Evolutionary conservation across 2,329 filamentous ascomycete species (phyloP).

Genomic region (Sarocladium oryzae): DNA sequence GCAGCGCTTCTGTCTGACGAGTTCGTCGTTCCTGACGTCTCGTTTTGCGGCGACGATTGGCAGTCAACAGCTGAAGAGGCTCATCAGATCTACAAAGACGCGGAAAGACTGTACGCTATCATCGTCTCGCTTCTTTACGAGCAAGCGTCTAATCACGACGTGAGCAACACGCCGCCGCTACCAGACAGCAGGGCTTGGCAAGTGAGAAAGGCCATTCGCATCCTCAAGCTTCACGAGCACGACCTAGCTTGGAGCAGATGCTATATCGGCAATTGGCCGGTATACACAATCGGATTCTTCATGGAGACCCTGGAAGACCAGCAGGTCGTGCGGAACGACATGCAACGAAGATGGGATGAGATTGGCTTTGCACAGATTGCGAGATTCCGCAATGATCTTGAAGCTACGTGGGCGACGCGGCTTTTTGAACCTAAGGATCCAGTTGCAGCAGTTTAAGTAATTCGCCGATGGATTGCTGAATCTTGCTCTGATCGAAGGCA

Average conservation of each 20-base stretch:
- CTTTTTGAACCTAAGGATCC: no score
- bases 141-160: slow-evolving; percentile 9
- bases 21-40: not conserved
- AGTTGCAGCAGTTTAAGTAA: no score
- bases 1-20: not conserved
- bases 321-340: slow-evolving; percentile 13
- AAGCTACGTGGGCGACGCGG: slow-evolving; percentile 15
- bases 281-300: slow-evolving; percentile 18
- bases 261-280: slow-evolving; percentile 19
- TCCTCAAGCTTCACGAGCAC: not conserved
- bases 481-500: no score
- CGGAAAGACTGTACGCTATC: slow-evolving; percentile 14
- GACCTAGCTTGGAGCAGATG: not conserved
- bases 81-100: slow-evolving; percentile 11
- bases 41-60: not conserved
- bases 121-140: slow-evolving; percentile 16
- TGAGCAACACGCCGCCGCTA: not conserved
- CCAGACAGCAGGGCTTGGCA: not conserved
- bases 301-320: slow-evolving; percentile 12
- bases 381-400: slow-evolving; percentile 16
- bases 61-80: not conserved
- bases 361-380: slow-evolving; percentile 14
- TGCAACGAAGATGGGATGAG: slow-evolving; percentile 14
- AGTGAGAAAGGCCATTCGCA: not conserved
- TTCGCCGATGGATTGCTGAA: no score